Percentiles rank a stretch among this genome's conserved stretches.
Evolutionary conservation across 2,329 filamentous ascomycete genomes (phyloP).

Genomic region (Fusarium nurragi): DNA sequence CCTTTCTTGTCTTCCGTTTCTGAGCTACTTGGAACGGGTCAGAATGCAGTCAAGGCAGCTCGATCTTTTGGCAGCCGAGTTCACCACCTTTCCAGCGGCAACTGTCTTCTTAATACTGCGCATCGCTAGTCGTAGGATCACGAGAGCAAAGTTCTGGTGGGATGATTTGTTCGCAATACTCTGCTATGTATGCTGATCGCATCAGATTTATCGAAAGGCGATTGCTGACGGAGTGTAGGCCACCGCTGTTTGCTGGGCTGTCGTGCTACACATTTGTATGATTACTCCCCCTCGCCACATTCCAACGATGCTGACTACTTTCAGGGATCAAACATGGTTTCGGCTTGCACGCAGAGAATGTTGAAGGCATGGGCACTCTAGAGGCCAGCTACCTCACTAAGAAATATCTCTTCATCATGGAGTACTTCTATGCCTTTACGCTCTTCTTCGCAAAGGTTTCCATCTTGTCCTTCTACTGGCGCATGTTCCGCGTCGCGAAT

Average conservation of each 20-base stretch:
- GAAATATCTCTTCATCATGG: constrained; percentile 37
- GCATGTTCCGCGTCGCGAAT: constrained; percentile 44
- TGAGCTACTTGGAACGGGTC: not conserved
- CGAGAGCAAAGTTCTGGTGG: constrained; percentile 33
- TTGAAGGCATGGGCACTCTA: constrained; percentile 5
- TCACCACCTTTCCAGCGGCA: constrained; percentile 33
- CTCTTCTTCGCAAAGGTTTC: constrained; percentile 46
- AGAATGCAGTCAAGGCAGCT: constrained; percentile 25
- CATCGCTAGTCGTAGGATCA: constrained; percentile 31
- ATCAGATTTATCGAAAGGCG: accelerated
- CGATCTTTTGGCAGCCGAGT: constrained; percentile 28
- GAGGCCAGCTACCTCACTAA: constrained; percentile 26
- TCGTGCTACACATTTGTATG: constrained; percentile 32
- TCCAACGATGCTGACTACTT: not conserved
- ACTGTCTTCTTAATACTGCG: constrained; percentile 32
- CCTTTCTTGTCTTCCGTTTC: not conserved
- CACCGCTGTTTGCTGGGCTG: constrained; percentile 27
- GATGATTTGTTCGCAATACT: constrained; percentile 36
- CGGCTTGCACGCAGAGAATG: constrained; percentile 26
- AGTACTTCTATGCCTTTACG: constrained; percentile 45
- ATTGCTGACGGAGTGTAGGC: constrained; percentile 5
- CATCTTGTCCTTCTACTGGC: constrained; percentile 47
- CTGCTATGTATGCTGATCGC: constrained; percentile 24
- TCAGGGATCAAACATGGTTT: constrained; percentile 33
- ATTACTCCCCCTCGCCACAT: accelerated